Conservation (phyloP, 805 yeast genomes). For the Candida peoriensis region DNA sequence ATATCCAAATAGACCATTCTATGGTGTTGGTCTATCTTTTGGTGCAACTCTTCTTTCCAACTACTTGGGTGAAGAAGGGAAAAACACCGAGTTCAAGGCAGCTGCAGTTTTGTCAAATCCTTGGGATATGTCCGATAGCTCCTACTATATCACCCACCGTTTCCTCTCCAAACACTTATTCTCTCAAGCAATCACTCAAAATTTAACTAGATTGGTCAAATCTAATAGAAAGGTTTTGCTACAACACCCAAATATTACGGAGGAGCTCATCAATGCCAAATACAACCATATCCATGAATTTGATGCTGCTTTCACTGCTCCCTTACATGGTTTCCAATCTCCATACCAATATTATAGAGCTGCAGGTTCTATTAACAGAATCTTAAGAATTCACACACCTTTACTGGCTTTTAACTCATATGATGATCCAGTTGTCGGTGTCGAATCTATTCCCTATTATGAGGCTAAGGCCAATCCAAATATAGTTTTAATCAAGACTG, state of each 20-base stretch:
- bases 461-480: conserved; percentile 55
- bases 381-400: conserved; percentile 57
- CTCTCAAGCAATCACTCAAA: conserved; percentile 36
- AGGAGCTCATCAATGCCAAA: conserved; percentile 32
- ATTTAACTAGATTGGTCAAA: conserved; percentile 38
- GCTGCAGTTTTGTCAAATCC: conserved; percentile 63
- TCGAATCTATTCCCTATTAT: conserved; percentile 42
- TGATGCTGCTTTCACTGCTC: conserved; percentile 58
- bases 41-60: conserved; percentile 67
- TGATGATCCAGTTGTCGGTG: conserved; percentile 66
- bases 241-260: conserved; percentile 28
- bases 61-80: conserved; percentile 65
- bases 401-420: conserved; percentile 50
- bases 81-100: conserved; percentile 46
- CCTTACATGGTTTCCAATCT: conserved; percentile 55
- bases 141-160: conserved; percentile 35
- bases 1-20: conserved; percentile 62
- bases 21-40: conserved; percentile 63
- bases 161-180: conserved; percentile 37
- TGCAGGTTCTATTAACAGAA: conserved; percentile 55
- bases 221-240: conserved; percentile 35
- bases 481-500: conserved; percentile 49
- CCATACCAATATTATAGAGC: conserved; percentile 61
- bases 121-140: conserved; percentile 63
- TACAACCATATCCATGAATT: conserved; percentile 44